Evolutionary conservation across 2,329 filamentous ascomycete genomes (phyloP).

Genomic region (Diaporthe citriasiana): DNA sequence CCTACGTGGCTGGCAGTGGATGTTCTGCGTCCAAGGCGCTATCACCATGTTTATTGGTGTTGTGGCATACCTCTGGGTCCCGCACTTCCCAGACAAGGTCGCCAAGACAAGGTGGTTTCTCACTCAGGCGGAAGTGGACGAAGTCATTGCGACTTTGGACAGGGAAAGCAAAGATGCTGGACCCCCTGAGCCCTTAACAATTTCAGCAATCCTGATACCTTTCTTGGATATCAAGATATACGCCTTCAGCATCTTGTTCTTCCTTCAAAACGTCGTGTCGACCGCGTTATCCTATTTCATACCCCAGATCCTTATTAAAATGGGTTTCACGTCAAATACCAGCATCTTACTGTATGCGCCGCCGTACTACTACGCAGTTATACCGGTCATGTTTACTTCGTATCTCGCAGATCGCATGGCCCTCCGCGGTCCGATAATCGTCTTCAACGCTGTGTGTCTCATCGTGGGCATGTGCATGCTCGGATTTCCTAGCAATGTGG

Average conservation of each 20-base stretch:
- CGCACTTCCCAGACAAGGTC: slow-evolving; percentile 76
- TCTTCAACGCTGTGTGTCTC: slow-evolving; percentile 74
- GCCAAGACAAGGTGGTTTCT: slow-evolving; percentile 71
- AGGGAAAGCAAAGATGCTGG: slow-evolving; percentile 71
- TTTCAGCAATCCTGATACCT: slow-evolving; percentile 67
- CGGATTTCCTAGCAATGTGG: slow-evolving; percentile 70
- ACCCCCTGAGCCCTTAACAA: slow-evolving; percentile 67
- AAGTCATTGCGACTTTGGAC: slow-evolving; percentile 71
- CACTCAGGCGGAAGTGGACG: slow-evolving; percentile 65
- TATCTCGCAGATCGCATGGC: slow-evolving; percentile 72
- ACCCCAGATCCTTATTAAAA: slow-evolving; percentile 70
- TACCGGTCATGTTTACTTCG: slow-evolving; percentile 75
- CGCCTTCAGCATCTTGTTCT: slow-evolving; percentile 75
- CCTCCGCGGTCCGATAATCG: slow-evolving; percentile 73
- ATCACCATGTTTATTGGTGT: slow-evolving; percentile 72
- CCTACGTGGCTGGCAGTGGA: slow-evolving; percentile 76
- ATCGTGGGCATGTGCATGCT: slow-evolving; percentile 76
- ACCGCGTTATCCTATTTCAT: slow-evolving; percentile 77
- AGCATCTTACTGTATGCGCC: slow-evolving; percentile 75
- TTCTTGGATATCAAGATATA: slow-evolving; percentile 74
- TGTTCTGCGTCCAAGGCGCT: slow-evolving; percentile 76
- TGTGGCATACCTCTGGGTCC: slow-evolving; percentile 77
- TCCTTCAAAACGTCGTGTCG: slow-evolving; percentile 76
- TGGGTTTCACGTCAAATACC: slow-evolving; percentile 66
- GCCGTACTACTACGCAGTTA: slow-evolving; percentile 76